Base-by-base conservation (phyloP, 805 yeast species). In the Saccharomyces kudriavzevii region DNA sequence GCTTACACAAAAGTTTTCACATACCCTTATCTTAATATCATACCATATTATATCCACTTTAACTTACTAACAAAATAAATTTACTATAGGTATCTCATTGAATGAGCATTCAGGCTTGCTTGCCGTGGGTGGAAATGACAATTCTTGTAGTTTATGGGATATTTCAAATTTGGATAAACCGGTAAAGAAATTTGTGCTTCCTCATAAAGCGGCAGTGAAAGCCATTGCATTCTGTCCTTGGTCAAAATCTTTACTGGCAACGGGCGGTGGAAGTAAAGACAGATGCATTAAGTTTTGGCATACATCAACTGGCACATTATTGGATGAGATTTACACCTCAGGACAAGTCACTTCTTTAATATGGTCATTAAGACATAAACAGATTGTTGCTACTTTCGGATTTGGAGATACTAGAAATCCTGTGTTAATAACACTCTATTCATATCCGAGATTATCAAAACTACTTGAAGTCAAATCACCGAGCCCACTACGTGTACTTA, bases 151-250 rank as follows among this genome's bases (percentile, higher is more conserved):
- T 0, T 72, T 91, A 1, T 90, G 96, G 96, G 82, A 86, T 58
- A 76, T 87, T 22, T 51, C 71, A 2, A 64, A 74, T 51, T 54
- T 70, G 4, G 46, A 56, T 3, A 52, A 64, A 0, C 86, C 92
- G 9, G 61, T 52, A 24, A 60, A 79, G 49, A 68, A 71, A 55
- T 81, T 76, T 63, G 65, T 69, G 9, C 71, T 90, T 50, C 80
- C 77, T 0, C 97, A 91, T 62, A 71, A 74, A 2, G 96, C 96
- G 1, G 97, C 97, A 0, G 91, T 91, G 0, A 90, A 90, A 61
- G 97, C 96, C 0, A 73, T 91, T 47, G 86, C 92, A 3, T 91
- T 81, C 61, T 91, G 97, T 65, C 97, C 97, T 0, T 90, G 97
- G 97, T 77, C 89, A 20, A 81, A 81, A 13, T 77, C 85, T 2